A percentile compares a stretch with the other conserved stretches of the same genome.
Evolutionary conservation across 805 yeast species (phyloP).

Genomic region (Kuraishia cidri): DNA sequence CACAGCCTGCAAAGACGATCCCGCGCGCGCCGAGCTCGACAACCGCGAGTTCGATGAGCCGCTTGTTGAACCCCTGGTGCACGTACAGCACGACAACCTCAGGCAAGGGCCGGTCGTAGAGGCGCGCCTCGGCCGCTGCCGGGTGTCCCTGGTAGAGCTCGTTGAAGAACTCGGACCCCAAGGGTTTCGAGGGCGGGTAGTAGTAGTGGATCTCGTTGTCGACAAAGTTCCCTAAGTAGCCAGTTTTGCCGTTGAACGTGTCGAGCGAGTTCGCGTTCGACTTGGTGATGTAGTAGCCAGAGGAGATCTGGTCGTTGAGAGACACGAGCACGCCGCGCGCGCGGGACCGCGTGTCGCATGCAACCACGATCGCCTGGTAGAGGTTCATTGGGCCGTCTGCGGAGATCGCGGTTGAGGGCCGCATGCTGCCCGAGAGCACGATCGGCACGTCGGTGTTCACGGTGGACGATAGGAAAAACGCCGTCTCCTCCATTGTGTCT

Average conservation of each 20-base stretch:
- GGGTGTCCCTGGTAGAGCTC: slow-evolving; percentile 18
- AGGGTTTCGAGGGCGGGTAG: slow-evolving; percentile 53
- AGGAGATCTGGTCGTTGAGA: slow-evolving; percentile 57
- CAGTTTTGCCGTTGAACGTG: slow-evolving; percentile 64
- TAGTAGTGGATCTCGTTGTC: slow-evolving; percentile 57
- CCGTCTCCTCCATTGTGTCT: slow-evolving; percentile 60
- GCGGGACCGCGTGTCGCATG: slow-evolving; percentile 38
- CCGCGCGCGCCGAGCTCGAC: slow-evolving; percentile 39
- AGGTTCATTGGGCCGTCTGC: slow-evolving; percentile 71
- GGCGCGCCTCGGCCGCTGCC: no score
- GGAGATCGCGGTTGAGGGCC: slow-evolving; percentile 62
- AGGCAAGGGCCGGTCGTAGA: no score
- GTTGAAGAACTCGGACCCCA: slow-evolving; percentile 35
- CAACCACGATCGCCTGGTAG: slow-evolving; percentile 61
- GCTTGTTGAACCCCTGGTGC: slow-evolving; percentile 50
- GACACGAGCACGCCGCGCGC: slow-evolving; percentile 59
- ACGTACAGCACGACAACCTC: slow-evolving; percentile 51
- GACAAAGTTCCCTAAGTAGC: slow-evolving; percentile 62
- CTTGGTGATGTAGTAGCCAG: slow-evolving; percentile 64
- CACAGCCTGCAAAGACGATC: slow-evolving; percentile 59
- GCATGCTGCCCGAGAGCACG: slow-evolving; percentile 67
- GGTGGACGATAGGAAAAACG: slow-evolving; percentile 50
- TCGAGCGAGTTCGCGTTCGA: slow-evolving; percentile 64
- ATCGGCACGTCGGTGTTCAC: slow-evolving; percentile 33
- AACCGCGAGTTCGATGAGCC: slow-evolving; percentile 35